These are phyloP conservation scores for Micromonas pusilla DNA, from an alignment of 139 green algal species.

Conservation along the genomic window DNA sequence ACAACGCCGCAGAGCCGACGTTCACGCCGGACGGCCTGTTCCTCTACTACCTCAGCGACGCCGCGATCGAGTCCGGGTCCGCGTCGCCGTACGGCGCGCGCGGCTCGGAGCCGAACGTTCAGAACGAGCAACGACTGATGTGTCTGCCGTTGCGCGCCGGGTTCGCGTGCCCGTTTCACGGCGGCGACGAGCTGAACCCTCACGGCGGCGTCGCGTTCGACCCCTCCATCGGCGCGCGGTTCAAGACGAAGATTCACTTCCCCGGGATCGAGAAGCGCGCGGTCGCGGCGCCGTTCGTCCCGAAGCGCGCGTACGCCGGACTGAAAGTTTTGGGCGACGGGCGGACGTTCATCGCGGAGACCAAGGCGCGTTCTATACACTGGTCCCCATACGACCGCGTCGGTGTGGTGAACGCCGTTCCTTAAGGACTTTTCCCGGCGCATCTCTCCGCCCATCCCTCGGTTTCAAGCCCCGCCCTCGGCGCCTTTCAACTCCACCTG, in stretches of 20 bases:
- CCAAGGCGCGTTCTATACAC: too few species aligned
- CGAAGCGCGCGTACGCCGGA: not conserved
- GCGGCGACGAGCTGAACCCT: constrained; percentile 1
- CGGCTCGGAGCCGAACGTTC: not conserved
- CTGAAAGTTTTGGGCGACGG: not conserved
- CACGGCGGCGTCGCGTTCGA: constrained; percentile 5
- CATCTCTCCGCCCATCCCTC: too few species aligned
- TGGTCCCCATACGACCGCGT: too few species aligned
- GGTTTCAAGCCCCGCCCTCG: too few species aligned
- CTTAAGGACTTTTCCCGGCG: too few species aligned
- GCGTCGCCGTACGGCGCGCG: constrained; percentile 11
- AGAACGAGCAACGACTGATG: not conserved
- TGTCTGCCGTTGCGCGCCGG: not conserved
- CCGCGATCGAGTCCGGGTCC: not conserved
- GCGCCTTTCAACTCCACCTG: too few species aligned
- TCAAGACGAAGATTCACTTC: not conserved
- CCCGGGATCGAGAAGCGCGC: constrained; percentile 9
- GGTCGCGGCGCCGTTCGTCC: not conserved
- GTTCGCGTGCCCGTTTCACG: constrained; percentile 16
- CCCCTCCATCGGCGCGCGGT: not conserved
- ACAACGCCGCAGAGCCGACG: not conserved
- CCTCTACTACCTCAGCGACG: constrained; percentile 22
- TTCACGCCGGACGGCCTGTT: constrained; percentile 18
- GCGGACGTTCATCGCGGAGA: not conserved
- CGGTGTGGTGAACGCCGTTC: too few species aligned